Evolutionary conservation across 23 red algal species (phyloP).

Genomic region (Chondrus crispus): DNA sequence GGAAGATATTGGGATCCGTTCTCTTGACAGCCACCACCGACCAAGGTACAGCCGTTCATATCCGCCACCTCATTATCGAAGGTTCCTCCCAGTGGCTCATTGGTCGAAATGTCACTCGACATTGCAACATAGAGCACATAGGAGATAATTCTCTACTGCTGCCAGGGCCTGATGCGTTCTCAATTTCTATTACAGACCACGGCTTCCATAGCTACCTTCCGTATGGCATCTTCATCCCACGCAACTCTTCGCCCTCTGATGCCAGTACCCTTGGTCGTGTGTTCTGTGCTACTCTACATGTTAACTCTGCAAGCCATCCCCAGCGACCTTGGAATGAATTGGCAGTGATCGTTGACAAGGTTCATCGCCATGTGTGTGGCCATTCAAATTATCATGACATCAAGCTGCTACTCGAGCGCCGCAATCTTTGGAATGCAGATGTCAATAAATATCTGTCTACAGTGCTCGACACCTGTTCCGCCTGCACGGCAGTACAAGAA

Average conservation of each 20-base stretch:
- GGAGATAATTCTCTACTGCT: too few species aligned
- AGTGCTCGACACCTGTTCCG: neutral
- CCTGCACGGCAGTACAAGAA: neutral
- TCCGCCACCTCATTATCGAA: neutral
- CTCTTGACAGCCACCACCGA: neutral
- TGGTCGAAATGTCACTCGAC: neutral
- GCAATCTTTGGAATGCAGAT: constrained; percentile 21
- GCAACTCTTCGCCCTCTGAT: too few species aligned
- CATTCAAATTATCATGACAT: neutral
- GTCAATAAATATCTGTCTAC: neutral
- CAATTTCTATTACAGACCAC: too few species aligned
- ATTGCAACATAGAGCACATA: neutral
- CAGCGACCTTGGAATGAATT: neutral
- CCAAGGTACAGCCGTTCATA: neutral
- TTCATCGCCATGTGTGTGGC: constrained; percentile 1
- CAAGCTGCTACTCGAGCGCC: neutral
- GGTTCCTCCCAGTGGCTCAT: constrained; percentile 12
- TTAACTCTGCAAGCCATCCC: too few species aligned
- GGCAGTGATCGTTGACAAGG: neutral
- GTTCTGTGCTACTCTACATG: too few species aligned
- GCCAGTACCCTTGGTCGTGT: too few species aligned
- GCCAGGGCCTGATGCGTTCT: too few species aligned
- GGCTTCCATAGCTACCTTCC: too few species aligned
- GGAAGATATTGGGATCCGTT: constrained; percentile 24
- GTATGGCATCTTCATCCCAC: too few species aligned